Conservation (phyloP, 768 basidiomycete genomes). For the Leccinum broughii region DNA sequence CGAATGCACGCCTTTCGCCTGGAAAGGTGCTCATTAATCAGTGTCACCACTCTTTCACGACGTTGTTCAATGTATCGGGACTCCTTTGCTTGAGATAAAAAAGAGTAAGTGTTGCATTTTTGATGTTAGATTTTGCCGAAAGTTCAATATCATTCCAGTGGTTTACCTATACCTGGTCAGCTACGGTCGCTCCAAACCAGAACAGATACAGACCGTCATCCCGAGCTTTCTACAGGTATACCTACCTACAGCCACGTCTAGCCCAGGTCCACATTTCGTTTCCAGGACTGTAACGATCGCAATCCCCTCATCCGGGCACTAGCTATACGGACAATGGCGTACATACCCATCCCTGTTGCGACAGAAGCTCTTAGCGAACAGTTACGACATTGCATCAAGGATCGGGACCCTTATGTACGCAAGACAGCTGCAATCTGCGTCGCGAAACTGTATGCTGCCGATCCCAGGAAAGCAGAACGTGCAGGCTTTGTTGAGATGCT, state of each 20-base stretch:
- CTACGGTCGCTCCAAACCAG: slow-evolving; percentile 92
- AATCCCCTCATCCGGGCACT: slow-evolving; percentile 97
- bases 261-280: slow-evolving; percentile 14
- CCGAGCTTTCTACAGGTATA: slow-evolving; percentile 85
- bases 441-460: slow-evolving; percentile 90
- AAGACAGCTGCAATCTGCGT: slow-evolving; percentile 99
- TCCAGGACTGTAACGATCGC: slow-evolving; percentile 90
- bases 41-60: slow-evolving; percentile 97
- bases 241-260: slow-evolving; percentile 7
- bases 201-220: slow-evolving; percentile 90
- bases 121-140: background rate
- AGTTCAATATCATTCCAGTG: slow-evolving; percentile 52
- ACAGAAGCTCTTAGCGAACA: slow-evolving; percentile 86
- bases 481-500: slow-evolving; percentile 90
- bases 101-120: slow-evolving; percentile 70
- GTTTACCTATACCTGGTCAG: slow-evolving; percentile 97
- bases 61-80: slow-evolving; percentile 92
- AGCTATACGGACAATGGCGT: slow-evolving; percentile 98
- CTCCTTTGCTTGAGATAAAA: slow-evolving; percentile 95
- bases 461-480: slow-evolving; percentile 82
- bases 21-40: slow-evolving; percentile 35
- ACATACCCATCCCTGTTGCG: slow-evolving; percentile 90
- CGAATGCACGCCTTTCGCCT: slow-evolving; percentile 13
- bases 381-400: slow-evolving; percentile 87
- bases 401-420: slow-evolving; percentile 95